Base-by-base conservation (phyloP, 805 yeast genomes). In the Ogataea paradorogensis region DNA sequence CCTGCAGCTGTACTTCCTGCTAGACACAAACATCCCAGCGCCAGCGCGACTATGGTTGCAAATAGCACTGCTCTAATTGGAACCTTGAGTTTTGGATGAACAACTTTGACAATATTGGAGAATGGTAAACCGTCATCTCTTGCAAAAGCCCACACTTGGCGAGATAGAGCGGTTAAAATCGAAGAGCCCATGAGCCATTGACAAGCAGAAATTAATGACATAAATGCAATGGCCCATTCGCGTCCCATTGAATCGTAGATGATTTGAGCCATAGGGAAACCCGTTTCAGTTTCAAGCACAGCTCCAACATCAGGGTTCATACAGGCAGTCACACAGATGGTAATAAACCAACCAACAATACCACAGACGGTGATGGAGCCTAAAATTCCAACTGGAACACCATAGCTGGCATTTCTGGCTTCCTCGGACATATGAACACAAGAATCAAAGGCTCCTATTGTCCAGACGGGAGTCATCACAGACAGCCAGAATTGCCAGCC, bases 121-220 rank as follows among this genome's bases (percentile, higher is more conserved):
- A 80, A 65, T 7, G 90, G 90, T 41, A 83, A 68, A 11, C 88
- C 89, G 51, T 81, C 80, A 58, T 83, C 91, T 64, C 91, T 74
- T 28, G 86, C 79, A 59, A 82, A 80, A 1, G 88, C 87, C 79
- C 84, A 82, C 35, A 80, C 70, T 58, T 82, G 88, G 59, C 89
- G 73, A 5, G 85, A 79, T 6, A 76, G 71, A 9, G 87, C 86
- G 33, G 80, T 71, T 33, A 80, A 63, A 39, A 76, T 70, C 3
- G 83, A 76, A 16, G 76, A 69, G 13, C 84, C 83, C 86, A 81
- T 82, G 38, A 80, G 62, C 59, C 74, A 78, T 56, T 80, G 86
- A 15, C 84, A 78, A 45, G 70, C 55, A 8, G 79, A 72, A 55
- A 79, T 73, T 35, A 81, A 50, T 3, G 76, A 50, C 80, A 81